phyloP scores from a whole-genome alignment of 768 basidiomycete species.

The Termitomyces sp. region DNA sequence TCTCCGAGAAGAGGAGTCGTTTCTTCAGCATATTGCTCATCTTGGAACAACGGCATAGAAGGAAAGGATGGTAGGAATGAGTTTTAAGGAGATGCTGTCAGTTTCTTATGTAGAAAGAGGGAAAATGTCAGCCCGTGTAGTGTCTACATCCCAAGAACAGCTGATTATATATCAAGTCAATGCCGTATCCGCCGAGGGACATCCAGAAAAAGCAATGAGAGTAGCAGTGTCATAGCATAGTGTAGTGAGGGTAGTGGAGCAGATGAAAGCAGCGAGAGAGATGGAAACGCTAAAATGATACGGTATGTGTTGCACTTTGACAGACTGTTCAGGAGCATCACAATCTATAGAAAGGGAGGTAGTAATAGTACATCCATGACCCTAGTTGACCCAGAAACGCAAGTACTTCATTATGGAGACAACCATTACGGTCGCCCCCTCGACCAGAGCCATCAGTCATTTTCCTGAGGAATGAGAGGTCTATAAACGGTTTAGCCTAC shows the following conservation, averaged over 20 bases:
- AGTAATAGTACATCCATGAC: neutral
- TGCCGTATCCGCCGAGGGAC: neutral
- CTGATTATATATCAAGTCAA: neutral
- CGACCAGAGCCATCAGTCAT: neutral
- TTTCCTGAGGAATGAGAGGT: neutral
- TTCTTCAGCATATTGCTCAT: neutral
- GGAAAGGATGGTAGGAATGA: too few relatives aligned
- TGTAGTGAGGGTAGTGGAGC: neutral
- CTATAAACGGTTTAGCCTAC: neutral
- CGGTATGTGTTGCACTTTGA: neutral
- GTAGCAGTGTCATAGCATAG: neutral
- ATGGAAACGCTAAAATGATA: neutral
- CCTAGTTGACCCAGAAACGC: neutral
- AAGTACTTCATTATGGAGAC: neutral
- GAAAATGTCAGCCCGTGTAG: neutral
- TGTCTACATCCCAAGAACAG: neutral
- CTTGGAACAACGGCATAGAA: neutral
- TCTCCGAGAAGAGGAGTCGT: neutral
- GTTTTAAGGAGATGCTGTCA: neutral
- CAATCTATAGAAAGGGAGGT: neutral
- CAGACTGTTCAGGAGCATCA: neutral
- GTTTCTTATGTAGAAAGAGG: neutral
- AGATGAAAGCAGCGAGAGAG: neutral
- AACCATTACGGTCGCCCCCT: neutral
- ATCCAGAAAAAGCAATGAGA: neutral